These are phyloP conservation scores for Ceratocystis destructans DNA, from an alignment of 2,329 filamentous ascomycete genomes.

Conservation along the genomic window DNA sequence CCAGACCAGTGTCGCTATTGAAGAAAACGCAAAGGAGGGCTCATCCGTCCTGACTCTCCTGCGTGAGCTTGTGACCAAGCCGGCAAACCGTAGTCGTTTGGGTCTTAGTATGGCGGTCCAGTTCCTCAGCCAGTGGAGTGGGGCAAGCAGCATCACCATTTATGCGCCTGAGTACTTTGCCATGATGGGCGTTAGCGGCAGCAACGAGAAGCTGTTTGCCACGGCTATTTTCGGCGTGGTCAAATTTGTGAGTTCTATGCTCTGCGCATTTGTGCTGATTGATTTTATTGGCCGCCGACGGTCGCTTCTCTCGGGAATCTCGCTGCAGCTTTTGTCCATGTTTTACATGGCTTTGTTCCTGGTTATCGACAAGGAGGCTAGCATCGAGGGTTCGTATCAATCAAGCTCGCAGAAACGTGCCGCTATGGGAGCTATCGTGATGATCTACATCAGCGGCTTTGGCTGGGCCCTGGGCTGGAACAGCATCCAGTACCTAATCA, in stretches of 20 bases:
- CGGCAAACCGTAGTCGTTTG: slow-evolving; percentile 58
- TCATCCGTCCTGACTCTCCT: slow-evolving; percentile 50
- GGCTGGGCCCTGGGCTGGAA: slow-evolving; percentile 65
- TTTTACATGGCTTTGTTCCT: slow-evolving; percentile 49
- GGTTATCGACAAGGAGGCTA: slow-evolving; percentile 31
- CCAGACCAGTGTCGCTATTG: slow-evolving; percentile 50
- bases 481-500: slow-evolving; percentile 64
- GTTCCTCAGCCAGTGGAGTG: slow-evolving; percentile 60
- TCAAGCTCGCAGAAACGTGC: slow-evolving; percentile 35
- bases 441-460: slow-evolving; percentile 57
- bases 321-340: slow-evolving; percentile 46
- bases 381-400: slow-evolving; percentile 32
- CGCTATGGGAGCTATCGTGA: slow-evolving; percentile 54
- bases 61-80: slow-evolving; percentile 54
- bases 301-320: slow-evolving; percentile 46
- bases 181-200: slow-evolving; percentile 55
- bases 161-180: slow-evolving; percentile 63
- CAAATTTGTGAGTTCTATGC: slow-evolving; percentile 52
- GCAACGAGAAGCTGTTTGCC: slow-evolving; percentile 54
- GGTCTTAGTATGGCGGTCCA: slow-evolving; percentile 56
- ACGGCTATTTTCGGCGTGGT: slow-evolving; percentile 65
- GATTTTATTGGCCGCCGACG: slow-evolving; percentile 66
- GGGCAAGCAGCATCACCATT: slow-evolving; percentile 59
- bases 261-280: slow-evolving; percentile 65
- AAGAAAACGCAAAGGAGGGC: slow-evolving; percentile 57